Evolutionary conservation across 108 stramenopile genomes (phyloP).

Genomic region (Cyclostephanos tholiformis): DNA sequence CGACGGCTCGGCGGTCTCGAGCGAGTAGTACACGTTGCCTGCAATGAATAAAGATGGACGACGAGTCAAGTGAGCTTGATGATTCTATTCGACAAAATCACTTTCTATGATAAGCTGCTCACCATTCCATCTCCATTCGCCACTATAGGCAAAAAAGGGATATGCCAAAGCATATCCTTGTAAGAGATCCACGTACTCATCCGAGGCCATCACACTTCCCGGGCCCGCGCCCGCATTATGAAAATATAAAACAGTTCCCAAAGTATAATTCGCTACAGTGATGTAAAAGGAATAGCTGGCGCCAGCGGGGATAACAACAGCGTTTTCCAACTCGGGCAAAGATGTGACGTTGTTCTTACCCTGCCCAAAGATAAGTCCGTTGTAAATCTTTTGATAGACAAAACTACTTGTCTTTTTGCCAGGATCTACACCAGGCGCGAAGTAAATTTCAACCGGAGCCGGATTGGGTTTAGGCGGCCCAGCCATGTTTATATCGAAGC

Average conservation of each 20-base stretch:
- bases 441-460: constrained; percentile 22
- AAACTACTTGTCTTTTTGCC: not conserved
- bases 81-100: not conserved
- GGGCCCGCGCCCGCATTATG: not conserved
- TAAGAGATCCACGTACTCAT: constrained; percentile 16
- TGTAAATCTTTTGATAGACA: constrained; percentile 6
- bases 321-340: constrained; percentile 18
- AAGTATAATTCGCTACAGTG: constrained; percentile 3
- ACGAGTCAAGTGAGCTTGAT: not conserved
- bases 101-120: not conserved
- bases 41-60: not conserved
- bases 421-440: constrained; percentile 17
- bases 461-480: not conserved
- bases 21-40: constrained; percentile 12
- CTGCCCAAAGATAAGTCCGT: constrained; percentile 1
- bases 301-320: constrained; percentile 30
- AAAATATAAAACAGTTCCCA: constrained; percentile 11
- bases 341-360: constrained; percentile 18
- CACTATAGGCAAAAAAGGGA: constrained; percentile 3
- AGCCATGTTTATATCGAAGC: constrained; percentile 31
- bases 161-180: constrained; percentile 35
- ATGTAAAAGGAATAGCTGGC: constrained; percentile 38
- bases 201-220: constrained; percentile 23
- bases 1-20: not conserved
- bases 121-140: constrained; percentile 33